phyloP scores from a whole-genome alignment of 2,329 filamentous ascomycete species.

The Fusarium sp. region DNA sequence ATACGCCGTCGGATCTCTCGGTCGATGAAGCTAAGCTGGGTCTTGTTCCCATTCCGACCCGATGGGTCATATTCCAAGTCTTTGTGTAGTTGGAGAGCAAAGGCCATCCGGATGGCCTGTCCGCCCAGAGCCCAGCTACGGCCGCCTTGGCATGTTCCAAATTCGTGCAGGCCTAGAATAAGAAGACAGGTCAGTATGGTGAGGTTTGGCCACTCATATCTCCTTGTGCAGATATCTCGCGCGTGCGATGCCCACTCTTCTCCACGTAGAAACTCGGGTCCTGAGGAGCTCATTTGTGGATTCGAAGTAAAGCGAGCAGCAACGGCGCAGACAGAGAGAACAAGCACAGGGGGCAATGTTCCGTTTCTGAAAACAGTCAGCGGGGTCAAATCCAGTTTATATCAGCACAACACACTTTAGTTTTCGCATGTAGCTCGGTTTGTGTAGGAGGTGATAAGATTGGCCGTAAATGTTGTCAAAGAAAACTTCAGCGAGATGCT shows the following conservation, averaged over 20 bases:
- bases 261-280: constrained; percentile 84
- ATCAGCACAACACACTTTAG: constrained; percentile 69
- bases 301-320: constrained; percentile 96
- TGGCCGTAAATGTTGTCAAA: constrained; percentile 98
- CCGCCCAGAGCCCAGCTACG: constrained; percentile 96
- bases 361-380: constrained; percentile 52
- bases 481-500: constrained; percentile 94
- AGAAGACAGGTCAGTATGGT: constrained; percentile 94
- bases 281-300: constrained; percentile 81
- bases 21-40: constrained; percentile 88
- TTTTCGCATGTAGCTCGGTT: constrained; percentile 96
- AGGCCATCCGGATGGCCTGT: constrained; percentile 96
- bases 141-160: constrained; percentile 96
- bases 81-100: constrained; percentile 92
- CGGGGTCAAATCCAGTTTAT: not conserved
- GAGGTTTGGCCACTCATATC: constrained; percentile 96
- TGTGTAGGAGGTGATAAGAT: constrained; percentile 94
- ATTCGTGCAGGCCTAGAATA: constrained; percentile 92
- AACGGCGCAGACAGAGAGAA: constrained; percentile 94
- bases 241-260: constrained; percentile 92
- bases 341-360: constrained; percentile 88
- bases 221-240: constrained; percentile 87
- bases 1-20: constrained; percentile 92
- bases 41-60: constrained; percentile 72
- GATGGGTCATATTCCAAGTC: constrained; percentile 88